Conservation (phyloP, 1,284 basidiomycete species). For the Melanopsichium pennsylvanicum region DNA sequence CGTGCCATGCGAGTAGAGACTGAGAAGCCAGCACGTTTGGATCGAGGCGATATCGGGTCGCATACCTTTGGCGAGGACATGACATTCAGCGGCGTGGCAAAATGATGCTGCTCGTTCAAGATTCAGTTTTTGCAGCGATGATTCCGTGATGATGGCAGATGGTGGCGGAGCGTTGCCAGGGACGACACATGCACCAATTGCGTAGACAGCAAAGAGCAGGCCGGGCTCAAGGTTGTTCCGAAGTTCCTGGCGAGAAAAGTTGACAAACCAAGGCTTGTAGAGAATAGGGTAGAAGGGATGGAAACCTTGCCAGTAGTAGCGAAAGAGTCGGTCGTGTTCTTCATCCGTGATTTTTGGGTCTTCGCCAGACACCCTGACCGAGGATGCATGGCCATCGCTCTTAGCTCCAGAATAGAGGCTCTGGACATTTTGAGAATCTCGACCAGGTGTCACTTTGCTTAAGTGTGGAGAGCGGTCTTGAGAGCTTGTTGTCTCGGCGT, state of each 20-base stretch:
- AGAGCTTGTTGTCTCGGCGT: constrained; percentile 25
- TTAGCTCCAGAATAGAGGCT: constrained; percentile 20
- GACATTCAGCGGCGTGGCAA: constrained; percentile 41
- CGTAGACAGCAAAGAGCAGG: constrained; percentile 52
- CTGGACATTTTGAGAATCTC: constrained; percentile 5
- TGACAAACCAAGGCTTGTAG: constrained; percentile 56
- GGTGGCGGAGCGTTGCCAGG: constrained; percentile 18
- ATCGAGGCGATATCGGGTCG: constrained; percentile 52
- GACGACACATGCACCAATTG: constrained; percentile 50
- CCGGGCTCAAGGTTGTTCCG: constrained; percentile 41
- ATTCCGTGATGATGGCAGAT: background rate
- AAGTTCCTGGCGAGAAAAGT: constrained; percentile 41
- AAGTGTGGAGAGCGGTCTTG: constrained; percentile 30
- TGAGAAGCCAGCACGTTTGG: constrained; percentile 67
- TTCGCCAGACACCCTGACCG: background rate
- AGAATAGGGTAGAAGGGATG: constrained; percentile 60
- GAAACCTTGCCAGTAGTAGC: constrained; percentile 56
- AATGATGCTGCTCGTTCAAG: constrained; percentile 43
- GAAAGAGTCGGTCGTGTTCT: constrained; percentile 45
- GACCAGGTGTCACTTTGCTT: constrained; percentile 3
- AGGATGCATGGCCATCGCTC: constrained; percentile 8
- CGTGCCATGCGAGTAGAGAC: constrained; percentile 67
- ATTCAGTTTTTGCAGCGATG: constrained; percentile 15
- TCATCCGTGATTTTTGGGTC: constrained; percentile 43
- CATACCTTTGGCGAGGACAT: constrained; percentile 48